Evolutionary conservation across 2,329 filamentous ascomycete genomes (phyloP).

Genomic region (Pseudogymnoascus sp.): DNA sequence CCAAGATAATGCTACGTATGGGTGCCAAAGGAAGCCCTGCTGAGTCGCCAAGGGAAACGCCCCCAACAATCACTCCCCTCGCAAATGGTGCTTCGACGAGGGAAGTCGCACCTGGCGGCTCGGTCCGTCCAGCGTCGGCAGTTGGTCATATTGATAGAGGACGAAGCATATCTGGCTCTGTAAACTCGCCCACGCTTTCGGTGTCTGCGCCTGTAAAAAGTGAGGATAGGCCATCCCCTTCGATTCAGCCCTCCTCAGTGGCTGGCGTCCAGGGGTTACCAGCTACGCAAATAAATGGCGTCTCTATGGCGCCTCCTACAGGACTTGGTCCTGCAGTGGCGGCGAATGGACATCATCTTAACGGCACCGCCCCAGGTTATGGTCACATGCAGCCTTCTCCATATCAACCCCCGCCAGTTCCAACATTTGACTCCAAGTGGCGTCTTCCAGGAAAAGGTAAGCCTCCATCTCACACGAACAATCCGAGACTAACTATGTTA

Average conservation of each 20-base stretch:
- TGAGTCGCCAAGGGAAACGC: conserved; percentile 35
- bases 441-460: conserved; percentile 40
- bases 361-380: conserved; percentile 25
- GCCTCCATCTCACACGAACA: conserved; percentile 12
- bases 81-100: background rate
- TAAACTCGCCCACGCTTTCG: conserved; percentile 25
- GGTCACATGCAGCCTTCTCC: conserved; percentile 21
- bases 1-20: conserved; percentile 65
- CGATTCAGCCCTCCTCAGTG: conserved; percentile 12
- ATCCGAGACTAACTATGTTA: conserved; percentile 27
- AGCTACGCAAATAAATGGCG: conserved; percentile 11
- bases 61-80: conserved; percentile 19
- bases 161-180: conserved; percentile 25
- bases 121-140: conserved; percentile 16
- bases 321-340: conserved; percentile 18
- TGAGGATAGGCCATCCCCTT: conserved; percentile 27
- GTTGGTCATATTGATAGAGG: conserved; percentile 24
- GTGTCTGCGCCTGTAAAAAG: conserved; percentile 30
- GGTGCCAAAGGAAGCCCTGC: conserved; percentile 48
- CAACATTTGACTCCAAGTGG: conserved; percentile 34
- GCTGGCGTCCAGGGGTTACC: background rate
- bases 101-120: background rate
- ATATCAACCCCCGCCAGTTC: conserved; percentile 25
- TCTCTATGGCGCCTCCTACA: conserved; percentile 25
- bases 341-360: conserved; percentile 16